Evolutionary conservation across 2,329 filamentous ascomycete genomes (phyloP).

Genomic region (Pyricularia grisea): DNA sequence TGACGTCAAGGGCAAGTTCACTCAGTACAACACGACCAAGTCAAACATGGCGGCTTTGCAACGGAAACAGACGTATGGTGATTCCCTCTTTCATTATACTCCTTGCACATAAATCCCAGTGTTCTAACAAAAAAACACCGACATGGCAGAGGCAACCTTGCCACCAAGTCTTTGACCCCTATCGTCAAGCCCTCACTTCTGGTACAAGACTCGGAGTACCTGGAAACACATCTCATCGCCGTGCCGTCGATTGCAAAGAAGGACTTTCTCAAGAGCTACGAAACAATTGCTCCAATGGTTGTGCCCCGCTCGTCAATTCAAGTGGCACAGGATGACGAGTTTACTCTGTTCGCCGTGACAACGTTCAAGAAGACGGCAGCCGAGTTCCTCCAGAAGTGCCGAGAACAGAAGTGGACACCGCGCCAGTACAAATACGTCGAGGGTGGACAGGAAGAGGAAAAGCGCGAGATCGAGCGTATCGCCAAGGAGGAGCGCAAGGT

Average conservation of each 20-base stretch:
- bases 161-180: slow-evolving; percentile 86
- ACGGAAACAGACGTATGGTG: slow-evolving; percentile 69
- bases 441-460: slow-evolving; percentile 82
- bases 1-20: slow-evolving; percentile 90
- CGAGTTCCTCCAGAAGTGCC: slow-evolving; percentile 86
- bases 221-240: slow-evolving; percentile 89
- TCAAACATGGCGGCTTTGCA: slow-evolving; percentile 72
- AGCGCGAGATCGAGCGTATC: slow-evolving; percentile 73
- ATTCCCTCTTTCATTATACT: neutral
- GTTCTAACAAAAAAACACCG: neutral
- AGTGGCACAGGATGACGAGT: slow-evolving; percentile 81
- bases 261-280: slow-evolving; percentile 84
- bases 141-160: slow-evolving; percentile 71
- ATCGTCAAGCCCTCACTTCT: slow-evolving; percentile 74
- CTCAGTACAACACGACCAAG: slow-evolving; percentile 88
- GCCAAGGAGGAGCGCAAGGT: slow-evolving; percentile 81
- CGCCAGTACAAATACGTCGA: slow-evolving; percentile 90
- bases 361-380: slow-evolving; percentile 84
- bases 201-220: slow-evolving; percentile 86
- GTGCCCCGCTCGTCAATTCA: slow-evolving; percentile 80
- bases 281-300: slow-evolving; percentile 82
- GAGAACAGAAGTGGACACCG: slow-evolving; percentile 90
- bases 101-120: neutral
- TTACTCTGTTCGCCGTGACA: slow-evolving; percentile 77
- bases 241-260: slow-evolving; percentile 74